Evolutionary conservation across 2,329 filamentous ascomycete genomes (phyloP), one percentile per base, ranked within the genome.

Genomic region (Metarhizium anisopliae): DNA sequence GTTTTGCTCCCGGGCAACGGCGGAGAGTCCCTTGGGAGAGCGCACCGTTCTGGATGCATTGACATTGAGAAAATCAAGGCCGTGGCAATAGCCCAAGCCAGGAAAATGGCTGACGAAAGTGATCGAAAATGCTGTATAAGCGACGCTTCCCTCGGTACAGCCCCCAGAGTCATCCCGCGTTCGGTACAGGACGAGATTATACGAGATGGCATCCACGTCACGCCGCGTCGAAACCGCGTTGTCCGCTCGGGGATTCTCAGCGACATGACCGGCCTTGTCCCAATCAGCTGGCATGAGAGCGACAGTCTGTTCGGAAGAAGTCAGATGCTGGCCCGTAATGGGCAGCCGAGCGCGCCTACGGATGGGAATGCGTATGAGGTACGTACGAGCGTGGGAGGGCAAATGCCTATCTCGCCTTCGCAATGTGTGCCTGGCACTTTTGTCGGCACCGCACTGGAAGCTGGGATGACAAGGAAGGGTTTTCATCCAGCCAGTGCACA

Each of bases 1-100:
- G 56, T 68, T 7, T 30, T 67, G 4, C 57, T 59, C 25, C 63
- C 67, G 5, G 56, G 49, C 10, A 40, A 63, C 29, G 64, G 66
- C 29, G 50, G 42, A 13, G 52, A 55, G 5, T 40, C 55, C 16
- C 35, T 66, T 6, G 18, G 52, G 14, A 53, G 51, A 5, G 60
- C 58, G 3, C 18, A 51, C 0, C 49, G 55, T 1, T 55, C 55
- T 11, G 59, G 59, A 0, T 64, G 61, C 59, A 30, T 64, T 20
- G 35, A 63, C 30, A 13, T 56, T 8, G 47, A 55, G 3, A n/a
- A 52, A 40, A 51, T 58, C 20, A 18, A 43, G 43, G 32, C 13
- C 3, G 47, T 20, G 29, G 59, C 14, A 20, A 13, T n/a, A 4
- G 36, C 49, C 10, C 51, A 43, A 13, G 57, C 55, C 32, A 20